Evolutionary conservation across 1,139 yeast genomes (phyloP).

Genomic region (Nakaseomyces bracarensis): DNA sequence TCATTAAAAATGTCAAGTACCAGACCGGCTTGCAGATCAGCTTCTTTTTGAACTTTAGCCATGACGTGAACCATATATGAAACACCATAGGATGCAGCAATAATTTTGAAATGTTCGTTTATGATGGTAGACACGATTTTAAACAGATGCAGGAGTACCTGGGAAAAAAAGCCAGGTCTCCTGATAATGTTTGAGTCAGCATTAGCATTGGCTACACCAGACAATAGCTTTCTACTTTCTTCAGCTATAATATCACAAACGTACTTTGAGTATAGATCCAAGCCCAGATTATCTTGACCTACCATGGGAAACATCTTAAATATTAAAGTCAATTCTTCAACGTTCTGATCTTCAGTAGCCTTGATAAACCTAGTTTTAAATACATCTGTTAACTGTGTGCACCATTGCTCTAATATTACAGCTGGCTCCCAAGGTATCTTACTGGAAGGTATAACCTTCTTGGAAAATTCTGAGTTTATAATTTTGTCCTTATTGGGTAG

Average conservation of each 20-base stretch:
- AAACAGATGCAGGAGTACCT: constrained; percentile 65
- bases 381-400: constrained; percentile 45
- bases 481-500: constrained; percentile 43
- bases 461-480: constrained; percentile 64
- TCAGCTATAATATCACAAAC: constrained; percentile 78
- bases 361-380: constrained; percentile 57
- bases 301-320: constrained; percentile 86
- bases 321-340: constrained; percentile 50
- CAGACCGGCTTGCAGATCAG: constrained; percentile 84
- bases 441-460: constrained; percentile 78
- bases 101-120: constrained; percentile 76
- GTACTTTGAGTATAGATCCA: constrained; percentile 73
- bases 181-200: constrained; percentile 7
- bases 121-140: constrained; percentile 81
- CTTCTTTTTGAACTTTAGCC: constrained; percentile 69
- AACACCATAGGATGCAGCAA: constrained; percentile 61
- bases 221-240: constrained; percentile 48
- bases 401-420: constrained; percentile 50
- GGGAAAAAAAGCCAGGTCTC: constrained; percentile 45
- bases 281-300: constrained; percentile 61
- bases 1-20: constrained; percentile 67
- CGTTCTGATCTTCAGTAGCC: constrained; percentile 60
- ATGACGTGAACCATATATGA: constrained; percentile 60
- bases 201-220: constrained; percentile 30
- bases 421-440: constrained; percentile 81